These are phyloP conservation scores for Aurinia saxatilis DNA, from an alignment of 345 rosid genomes.

Conservation along the genomic window DNA sequence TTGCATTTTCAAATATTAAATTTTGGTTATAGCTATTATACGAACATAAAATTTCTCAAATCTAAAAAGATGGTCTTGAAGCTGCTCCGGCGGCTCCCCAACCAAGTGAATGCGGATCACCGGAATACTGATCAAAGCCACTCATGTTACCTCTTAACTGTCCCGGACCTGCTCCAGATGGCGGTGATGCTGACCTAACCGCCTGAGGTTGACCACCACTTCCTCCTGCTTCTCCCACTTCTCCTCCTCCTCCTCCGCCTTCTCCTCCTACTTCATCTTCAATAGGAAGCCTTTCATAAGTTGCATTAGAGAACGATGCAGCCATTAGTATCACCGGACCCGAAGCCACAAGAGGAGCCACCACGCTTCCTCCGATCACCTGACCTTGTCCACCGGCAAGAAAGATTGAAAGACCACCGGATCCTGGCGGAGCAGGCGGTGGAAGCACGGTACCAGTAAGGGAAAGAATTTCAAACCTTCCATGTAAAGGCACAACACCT, in stretches of 20 bases:
- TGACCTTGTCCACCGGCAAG: conserved; percentile 66
- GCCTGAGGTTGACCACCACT: conserved; percentile 24
- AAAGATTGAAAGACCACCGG: conserved; percentile 61
- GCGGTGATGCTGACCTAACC: conserved; percentile 35
- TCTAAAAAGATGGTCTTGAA: conserved; percentile 47
- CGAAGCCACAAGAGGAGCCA: conserved; percentile 54
- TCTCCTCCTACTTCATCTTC: conserved; percentile 39
- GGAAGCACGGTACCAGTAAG: conserved; percentile 72
- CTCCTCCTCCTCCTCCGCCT: not conserved
- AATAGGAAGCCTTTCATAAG: conserved; percentile 59
- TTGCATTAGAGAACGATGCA: conserved; percentile 69
- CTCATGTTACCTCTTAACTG: conserved; percentile 34
- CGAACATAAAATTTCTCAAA: conserved; percentile 13
- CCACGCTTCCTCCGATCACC: conserved; percentile 66
- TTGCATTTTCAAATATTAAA: not conserved
- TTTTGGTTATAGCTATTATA: conserved; percentile 14
- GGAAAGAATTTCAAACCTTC: conserved; percentile 68
- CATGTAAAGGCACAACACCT: conserved; percentile 59
- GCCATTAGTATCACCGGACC: conserved; percentile 70
- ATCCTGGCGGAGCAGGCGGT: conserved; percentile 74
- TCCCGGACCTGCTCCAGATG: conserved; percentile 34
- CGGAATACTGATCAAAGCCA: conserved; percentile 46
- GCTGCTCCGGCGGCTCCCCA: conserved; percentile 45
- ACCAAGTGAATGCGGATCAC: conserved; percentile 51
- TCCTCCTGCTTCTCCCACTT: conserved; percentile 5